Evolutionary conservation across 2,329 filamentous ascomycete genomes (phyloP), one percentile per base, ranked within the genome.

Genomic region (Diaporthe sp.): DNA sequence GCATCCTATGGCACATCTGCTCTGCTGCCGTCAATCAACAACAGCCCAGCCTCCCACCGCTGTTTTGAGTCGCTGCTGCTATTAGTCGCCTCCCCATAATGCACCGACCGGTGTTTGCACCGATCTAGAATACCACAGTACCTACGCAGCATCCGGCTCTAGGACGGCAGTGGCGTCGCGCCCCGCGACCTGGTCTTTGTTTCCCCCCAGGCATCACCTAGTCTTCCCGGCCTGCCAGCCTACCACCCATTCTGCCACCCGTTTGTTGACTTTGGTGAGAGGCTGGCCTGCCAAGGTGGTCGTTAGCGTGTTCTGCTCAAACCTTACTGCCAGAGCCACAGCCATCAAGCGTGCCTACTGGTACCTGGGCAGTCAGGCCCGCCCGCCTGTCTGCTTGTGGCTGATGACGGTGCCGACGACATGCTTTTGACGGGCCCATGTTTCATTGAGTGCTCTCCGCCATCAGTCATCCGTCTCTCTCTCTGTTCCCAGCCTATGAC

Each of bases 51-150:
- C 25, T 68, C 65, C 65, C 37, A 61, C 67, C 65, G 51, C 57
- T 34, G 57, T 65, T 51, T 31, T 31, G 71, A 65, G n/a, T 73
- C 71, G 71, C n/a, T 28, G 42, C 28, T 67, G 65, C 34, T 55
- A 28, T 71, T 71, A 73, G 31, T 71, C 55, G 72, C 72, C 72
- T 74, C 42, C 17, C 57, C 51, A 60, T 60, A 61, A 60, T 17
- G 37, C 25, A 44, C 72, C 34, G 42, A 42, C 72, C 42, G 67
- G 37, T 34, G 34, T 46, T 67, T 39, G 37, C 37, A 39, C 37
- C 37, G 37, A 39, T 39, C 37, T 39, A 13, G 37, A 39, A 53
- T 57, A 42, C 49, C 10, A 51, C 49, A 9, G 15, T 51, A 12
- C 37, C 37, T 39, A 25, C n/a, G n/a, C 49, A n/a, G 49, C 25